These are phyloP conservation scores for Lipomyces orientalis DNA, from an alignment of 805 yeast species.

Conservation along the genomic window DNA sequence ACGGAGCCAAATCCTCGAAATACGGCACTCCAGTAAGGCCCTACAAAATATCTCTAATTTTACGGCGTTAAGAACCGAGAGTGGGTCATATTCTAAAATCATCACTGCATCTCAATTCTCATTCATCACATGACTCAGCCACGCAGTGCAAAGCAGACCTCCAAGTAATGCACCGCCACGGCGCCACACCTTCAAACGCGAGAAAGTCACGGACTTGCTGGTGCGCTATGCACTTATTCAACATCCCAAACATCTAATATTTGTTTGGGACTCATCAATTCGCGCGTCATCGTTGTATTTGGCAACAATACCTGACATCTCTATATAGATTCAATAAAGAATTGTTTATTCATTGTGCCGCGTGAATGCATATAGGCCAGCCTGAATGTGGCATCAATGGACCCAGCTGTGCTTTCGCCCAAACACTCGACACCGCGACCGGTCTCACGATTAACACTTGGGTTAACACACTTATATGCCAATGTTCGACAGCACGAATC, in stretches of 20 bases:
- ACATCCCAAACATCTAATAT: neutral
- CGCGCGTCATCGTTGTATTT: neutral
- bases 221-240: neutral
- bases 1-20: too few species aligned
- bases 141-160: neutral
- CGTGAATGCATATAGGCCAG: neutral
- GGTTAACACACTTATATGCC: constrained; percentile 13
- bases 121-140: too few species aligned
- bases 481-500: constrained; percentile 2
- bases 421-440: constrained; percentile 13
- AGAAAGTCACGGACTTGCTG: neutral
- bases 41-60: too few species aligned
- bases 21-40: too few species aligned
- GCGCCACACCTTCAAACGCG: neutral
- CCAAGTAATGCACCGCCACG: neutral
- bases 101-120: too few species aligned
- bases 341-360: neutral
- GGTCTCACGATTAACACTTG: constrained; percentile 17
- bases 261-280: neutral
- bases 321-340: neutral
- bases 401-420: neutral
- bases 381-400: constrained; percentile 5
- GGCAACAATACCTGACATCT: neutral
- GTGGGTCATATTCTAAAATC: too few species aligned
- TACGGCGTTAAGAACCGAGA: too few species aligned